A percentile compares a stretch with the other conserved stretches of the same genome.
These are phyloP conservation scores for Coemansia sp. DNA, from an alignment of 192 early-diverging fungal species.

Conservation along the genomic window DNA sequence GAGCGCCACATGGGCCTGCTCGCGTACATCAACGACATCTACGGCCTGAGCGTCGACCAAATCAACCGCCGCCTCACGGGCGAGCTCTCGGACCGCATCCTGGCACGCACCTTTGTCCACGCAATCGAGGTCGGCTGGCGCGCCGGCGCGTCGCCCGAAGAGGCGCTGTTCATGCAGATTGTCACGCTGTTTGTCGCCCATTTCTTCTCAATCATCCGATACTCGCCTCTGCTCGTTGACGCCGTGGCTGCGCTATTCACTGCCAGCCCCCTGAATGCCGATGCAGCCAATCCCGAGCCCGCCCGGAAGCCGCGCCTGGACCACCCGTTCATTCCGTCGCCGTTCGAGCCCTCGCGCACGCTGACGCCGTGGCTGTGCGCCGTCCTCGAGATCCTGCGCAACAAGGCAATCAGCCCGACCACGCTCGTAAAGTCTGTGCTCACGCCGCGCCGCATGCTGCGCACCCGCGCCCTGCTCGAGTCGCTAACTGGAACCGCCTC, in stretches of 20 bases:
- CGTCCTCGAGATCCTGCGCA: slow-evolving; percentile 31
- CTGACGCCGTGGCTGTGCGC: slow-evolving; percentile 46
- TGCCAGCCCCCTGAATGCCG: too few species aligned
- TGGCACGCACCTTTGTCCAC: slow-evolving; percentile 31
- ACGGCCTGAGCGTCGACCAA: slow-evolving; percentile 53
- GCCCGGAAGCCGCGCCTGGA: not conserved
- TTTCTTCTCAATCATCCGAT: slow-evolving; percentile 46
- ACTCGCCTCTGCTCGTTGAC: slow-evolving; percentile 45
- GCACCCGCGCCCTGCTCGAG: slow-evolving; percentile 45
- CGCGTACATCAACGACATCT: slow-evolving; percentile 64
- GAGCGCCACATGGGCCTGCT: slow-evolving; percentile 59
- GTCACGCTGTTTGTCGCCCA: slow-evolving; percentile 40
- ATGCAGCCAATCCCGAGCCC: not conserved
- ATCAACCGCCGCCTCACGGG: slow-evolving; percentile 49
- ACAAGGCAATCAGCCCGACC: slow-evolving; percentile 52
- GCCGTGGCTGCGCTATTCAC: slow-evolving; percentile 37
- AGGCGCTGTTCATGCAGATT: slow-evolving; percentile 52
- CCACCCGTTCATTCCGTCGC: slow-evolving; percentile 39
- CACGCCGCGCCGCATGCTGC: slow-evolving; percentile 44
- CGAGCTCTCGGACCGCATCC: slow-evolving; percentile 38
- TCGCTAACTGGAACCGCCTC: slow-evolving; percentile 35
- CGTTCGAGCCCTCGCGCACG: slow-evolving; percentile 36
- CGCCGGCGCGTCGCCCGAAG: slow-evolving; percentile 18
- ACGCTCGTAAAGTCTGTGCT: slow-evolving; percentile 41
- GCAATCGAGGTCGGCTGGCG: slow-evolving; percentile 33